phyloP scores from a whole-genome alignment of 2,329 filamentous ascomycete genomes.

The Talaromyces sp. region DNA sequence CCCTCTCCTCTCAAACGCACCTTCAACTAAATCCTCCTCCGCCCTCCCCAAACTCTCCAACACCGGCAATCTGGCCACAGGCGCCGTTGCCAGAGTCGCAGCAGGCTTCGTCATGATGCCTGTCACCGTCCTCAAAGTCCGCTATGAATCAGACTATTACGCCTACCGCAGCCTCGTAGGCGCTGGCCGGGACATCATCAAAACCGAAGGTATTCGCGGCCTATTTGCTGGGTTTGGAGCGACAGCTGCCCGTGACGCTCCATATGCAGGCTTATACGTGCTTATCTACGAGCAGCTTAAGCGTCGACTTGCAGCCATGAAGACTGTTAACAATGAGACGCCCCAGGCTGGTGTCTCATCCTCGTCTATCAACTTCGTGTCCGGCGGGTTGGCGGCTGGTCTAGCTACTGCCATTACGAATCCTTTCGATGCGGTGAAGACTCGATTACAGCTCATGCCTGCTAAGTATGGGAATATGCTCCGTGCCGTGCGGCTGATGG shows the following conservation, averaged over 20 bases:
- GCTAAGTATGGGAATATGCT: slow-evolving; percentile 79
- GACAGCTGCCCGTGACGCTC: slow-evolving; percentile 90
- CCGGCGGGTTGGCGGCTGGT: slow-evolving; percentile 77
- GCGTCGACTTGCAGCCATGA: slow-evolving; percentile 33
- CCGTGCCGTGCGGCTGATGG: slow-evolving; percentile 74
- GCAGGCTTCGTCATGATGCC: slow-evolving; percentile 95
- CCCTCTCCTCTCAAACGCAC: slow-evolving; percentile 41
- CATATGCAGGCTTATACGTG: slow-evolving; percentile 93
- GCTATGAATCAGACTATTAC: slow-evolving; percentile 89
- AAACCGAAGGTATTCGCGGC: slow-evolving; percentile 72
- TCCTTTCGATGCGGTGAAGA: slow-evolving; percentile 96
- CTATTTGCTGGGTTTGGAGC: slow-evolving; percentile 95
- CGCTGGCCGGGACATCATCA: slow-evolving; percentile 74
- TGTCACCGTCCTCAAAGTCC: slow-evolving; percentile 92
- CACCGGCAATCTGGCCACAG: slow-evolving; percentile 80
- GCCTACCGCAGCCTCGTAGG: slow-evolving; percentile 74
- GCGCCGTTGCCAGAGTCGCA: slow-evolving; percentile 78
- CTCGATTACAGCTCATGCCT: slow-evolving; percentile 87
- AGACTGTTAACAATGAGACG: slow-evolving; percentile 19
- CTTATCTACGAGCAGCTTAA: slow-evolving; percentile 77
- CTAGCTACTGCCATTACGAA: slow-evolving; percentile 88
- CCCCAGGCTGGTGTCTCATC: slow-evolving; percentile 29
- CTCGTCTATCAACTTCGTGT: slow-evolving; percentile 77
- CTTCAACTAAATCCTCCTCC: slow-evolving; percentile 58
- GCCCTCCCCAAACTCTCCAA: slow-evolving; percentile 81